Evolutionary conservation across 495 filamentous ascomycete genomes (phyloP), one percentile per base, ranked within the genome.

Genomic region (Beverwykella pulmonaria): DNA sequence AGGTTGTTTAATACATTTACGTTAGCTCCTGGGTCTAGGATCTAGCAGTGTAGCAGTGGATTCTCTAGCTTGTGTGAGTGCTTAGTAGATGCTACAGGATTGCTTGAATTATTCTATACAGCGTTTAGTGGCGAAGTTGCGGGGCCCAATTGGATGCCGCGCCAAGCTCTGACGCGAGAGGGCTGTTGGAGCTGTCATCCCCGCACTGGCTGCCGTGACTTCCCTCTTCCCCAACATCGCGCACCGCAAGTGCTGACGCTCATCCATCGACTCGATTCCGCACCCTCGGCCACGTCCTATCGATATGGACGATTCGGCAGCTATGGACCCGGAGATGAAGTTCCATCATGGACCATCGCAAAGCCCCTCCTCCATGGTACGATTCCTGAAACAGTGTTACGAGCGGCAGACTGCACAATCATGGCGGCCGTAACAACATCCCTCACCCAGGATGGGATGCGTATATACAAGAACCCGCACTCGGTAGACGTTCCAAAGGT

Each of bases 401-500:
- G 8, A 15, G 22, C 7, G 44, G 10, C 22, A 46, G 29, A 34
- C 26, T 10, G 20, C 41, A 23, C 19, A 22, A 50, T 15, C 19
- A 61, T 61, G 58, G 48, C 58, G 2, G 58, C 58, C 2, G 10
- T 61, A 20, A 61, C 58, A 10, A 62, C 5, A 15, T 53, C 59
- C 10, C 53, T 52, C 46, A 34, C 46, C 47, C 1, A 41, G 50
- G 30, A 62, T 53, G 59, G 59, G 1, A 62, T 62, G 59, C 46
- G 59, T 2, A 62, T 62, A 53, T 62, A 62, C 30, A 52, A 39
- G 47, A 62, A 62, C 29, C 27, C 44, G 8, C 53, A 62, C 29
- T 34, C 66, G 15, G 65, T 66, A 12, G 62, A 66, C 41, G 36
- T 73, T n/a, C 73, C 74, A 1, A 53, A 67, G 15, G 49, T 75